phyloP scores from a whole-genome alignment of 352 stramenopile species.

The Stephanocyclus meneghinianus region DNA sequence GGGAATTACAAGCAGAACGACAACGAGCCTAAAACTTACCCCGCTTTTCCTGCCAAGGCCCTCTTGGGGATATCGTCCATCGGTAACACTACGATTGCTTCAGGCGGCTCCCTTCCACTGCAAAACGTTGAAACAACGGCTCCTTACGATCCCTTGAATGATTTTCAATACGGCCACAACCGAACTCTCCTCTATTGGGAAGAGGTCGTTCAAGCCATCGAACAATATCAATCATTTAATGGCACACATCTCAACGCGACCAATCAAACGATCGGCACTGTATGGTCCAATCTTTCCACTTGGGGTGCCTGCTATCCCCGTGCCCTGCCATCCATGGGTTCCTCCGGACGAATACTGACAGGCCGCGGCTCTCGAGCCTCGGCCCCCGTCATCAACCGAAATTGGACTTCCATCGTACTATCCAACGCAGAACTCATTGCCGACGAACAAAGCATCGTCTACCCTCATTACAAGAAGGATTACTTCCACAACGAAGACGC shows the following conservation, averaged over 20 bases:
- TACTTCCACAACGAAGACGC: not conserved
- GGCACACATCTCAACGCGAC: not conserved
- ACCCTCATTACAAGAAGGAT: slow-evolving; percentile 23
- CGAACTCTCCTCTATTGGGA: slow-evolving; percentile 43
- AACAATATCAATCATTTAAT: slow-evolving; percentile 13
- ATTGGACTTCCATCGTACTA: slow-evolving; percentile 42
- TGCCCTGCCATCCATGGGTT: not conserved
- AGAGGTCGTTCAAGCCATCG: slow-evolving; percentile 38
- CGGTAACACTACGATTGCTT: not conserved
- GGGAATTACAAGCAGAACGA: not conserved
- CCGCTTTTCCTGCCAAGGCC: slow-evolving; percentile 30
- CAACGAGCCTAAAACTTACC: not conserved
- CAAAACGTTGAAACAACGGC: slow-evolving; percentile 7
- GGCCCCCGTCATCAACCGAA: not conserved
- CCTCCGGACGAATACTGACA: not conserved
- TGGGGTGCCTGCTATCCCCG: slow-evolving; percentile 48
- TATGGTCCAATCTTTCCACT: slow-evolving; percentile 30
- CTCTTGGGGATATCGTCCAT: slow-evolving; percentile 22
- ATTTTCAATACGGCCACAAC: slow-evolving; percentile 42
- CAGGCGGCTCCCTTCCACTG: not conserved
- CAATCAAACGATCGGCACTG: slow-evolving; percentile 3
- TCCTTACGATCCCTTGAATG: slow-evolving; percentile 25
- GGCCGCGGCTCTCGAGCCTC: not conserved
- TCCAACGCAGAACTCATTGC: slow-evolving; percentile 14
- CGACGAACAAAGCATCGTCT: slow-evolving; percentile 24